Evolutionary conservation across 768 basidiomycete genomes (phyloP), one percentile per base, ranked within the genome.

Genomic region (Tulasnella sp.): DNA sequence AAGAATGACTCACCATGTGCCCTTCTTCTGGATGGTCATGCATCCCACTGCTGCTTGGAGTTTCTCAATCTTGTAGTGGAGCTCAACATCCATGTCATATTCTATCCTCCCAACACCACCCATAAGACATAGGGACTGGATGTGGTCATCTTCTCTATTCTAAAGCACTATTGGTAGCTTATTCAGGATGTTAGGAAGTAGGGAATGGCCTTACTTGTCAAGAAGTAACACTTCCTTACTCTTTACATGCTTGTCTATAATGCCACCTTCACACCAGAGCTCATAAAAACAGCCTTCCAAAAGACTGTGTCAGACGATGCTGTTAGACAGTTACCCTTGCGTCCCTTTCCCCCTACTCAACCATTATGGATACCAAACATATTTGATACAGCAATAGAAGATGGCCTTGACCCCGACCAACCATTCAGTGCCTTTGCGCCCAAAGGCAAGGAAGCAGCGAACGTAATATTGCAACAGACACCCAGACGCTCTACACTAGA

Each of bases 11-110:
- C 59, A 5, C 49, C 60, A 8, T 60, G 65, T 0, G 59, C 75
- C 0, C 72, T 78, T 8, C 60, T 73, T 9, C 67, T 78, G 9
- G 73, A 78, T 66, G 72, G 77, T 0, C 76, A 78, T 53, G 69
- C 65, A 49, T 76, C 72, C 0, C 75, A 77, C 55, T 72, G 69
- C 56, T 70, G 68, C 39, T 9, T 45, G 5, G 19, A 42, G 6
- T 36, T 45, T 27, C 53, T 48, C 34, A 35, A 34, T 8, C 57
- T 40, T 50, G 48, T n/a, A 3, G 4, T 2, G 15, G 54, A 23
- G 4, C 3, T 58, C 23, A 57, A 59, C 4, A 56, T 59, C 34
- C n/a, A 40, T 2, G 15, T 59, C 3, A 6, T 57, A 6, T 35
- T n/a, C 4, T 50, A 52, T 29, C 58, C 58, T 17, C 48, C 58